These are phyloP conservation scores for Apophysomyces variabilis DNA, from an alignment of 371 early-diverging fungal genomes.

Conservation along the genomic window DNA sequence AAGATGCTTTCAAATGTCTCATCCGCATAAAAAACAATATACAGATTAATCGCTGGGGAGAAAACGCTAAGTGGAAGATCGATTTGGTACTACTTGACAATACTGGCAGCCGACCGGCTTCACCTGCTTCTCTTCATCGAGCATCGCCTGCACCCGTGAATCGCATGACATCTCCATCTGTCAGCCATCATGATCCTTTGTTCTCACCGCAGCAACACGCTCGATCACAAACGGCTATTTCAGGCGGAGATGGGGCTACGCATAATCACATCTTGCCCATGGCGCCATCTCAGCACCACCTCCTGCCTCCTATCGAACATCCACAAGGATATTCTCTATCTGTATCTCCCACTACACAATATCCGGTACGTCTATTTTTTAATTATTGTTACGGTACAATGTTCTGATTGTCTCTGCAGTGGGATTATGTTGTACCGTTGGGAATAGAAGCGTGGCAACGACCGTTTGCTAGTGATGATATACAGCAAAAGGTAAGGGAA, in stretches of 20 bases:
- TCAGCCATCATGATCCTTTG: constrained; percentile 9
- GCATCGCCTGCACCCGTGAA: constrained; percentile 12
- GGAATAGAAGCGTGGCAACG: constrained; percentile 4
- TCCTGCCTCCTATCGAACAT: constrained; percentile 7
- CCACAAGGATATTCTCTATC: neutral
- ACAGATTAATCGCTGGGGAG: constrained; percentile 40
- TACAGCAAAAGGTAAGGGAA: constrained; percentile 28
- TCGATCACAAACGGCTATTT: constrained; percentile 9
- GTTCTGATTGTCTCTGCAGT: constrained; percentile 12
- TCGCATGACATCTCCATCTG: constrained; percentile 10
- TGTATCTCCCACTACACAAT: constrained; percentile 2
- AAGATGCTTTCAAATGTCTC: neutral
- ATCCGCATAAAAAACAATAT: constrained; percentile 10
- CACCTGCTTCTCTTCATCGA: constrained; percentile 19
- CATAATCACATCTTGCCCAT: constrained; percentile 3
- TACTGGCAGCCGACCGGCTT: constrained; percentile 14
- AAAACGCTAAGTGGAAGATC: constrained; percentile 44
- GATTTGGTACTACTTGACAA: constrained; percentile 40
- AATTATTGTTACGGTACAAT: constrained; percentile 7
- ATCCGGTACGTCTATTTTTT: constrained; percentile 1
- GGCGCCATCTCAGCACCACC: constrained; percentile 2
- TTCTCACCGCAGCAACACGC: constrained; percentile 16
- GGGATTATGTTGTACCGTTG: constrained; percentile 18
- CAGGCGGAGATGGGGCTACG: constrained; percentile 5
- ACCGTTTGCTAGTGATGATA: constrained; percentile 21